Conservation (phyloP, 495 filamentous ascomycete species). For the Penicillium riverlandense region DNA sequence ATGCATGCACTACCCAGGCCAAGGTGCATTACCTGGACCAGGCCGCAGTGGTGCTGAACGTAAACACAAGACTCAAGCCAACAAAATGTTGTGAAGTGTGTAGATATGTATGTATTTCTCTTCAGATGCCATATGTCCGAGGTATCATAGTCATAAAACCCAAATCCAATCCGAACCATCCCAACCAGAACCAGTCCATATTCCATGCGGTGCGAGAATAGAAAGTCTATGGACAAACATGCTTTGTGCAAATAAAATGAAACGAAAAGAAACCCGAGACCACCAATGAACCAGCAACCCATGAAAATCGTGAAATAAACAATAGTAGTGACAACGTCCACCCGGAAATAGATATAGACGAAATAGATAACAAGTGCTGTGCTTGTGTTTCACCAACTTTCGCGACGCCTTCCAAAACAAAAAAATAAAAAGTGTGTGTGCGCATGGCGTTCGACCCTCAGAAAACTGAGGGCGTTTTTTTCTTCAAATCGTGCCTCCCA, state of each 20-base stretch:
- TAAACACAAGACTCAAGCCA: too few relatives aligned
- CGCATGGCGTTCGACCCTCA: conserved; percentile 2
- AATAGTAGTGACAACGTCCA: neutral
- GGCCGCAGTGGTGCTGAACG: too few relatives aligned
- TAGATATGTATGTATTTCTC: conserved; percentile 6
- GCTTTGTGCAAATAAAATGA: conserved; percentile 3
- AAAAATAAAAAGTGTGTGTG: conserved; percentile 1
- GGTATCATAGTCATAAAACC: conserved; percentile 23
- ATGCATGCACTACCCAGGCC: too few relatives aligned
- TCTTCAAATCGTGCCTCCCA: conserved; percentile 13
- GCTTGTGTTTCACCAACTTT: neutral
- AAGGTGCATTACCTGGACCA: too few relatives aligned
- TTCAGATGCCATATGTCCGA: neutral
- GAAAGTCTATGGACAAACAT: conserved; percentile 16
- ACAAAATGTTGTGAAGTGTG: neutral
- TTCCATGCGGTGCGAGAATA: neutral
- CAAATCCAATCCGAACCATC: conserved; percentile 12
- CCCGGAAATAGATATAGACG: conserved; percentile 6
- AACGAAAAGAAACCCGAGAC: conserved; percentile 7
- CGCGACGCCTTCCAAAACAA: conserved; percentile 7
- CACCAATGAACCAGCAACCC: conserved; percentile 8
- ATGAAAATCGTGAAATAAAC: conserved; percentile 9
- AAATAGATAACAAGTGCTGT: neutral
- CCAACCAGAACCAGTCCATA: conserved; percentile 1
- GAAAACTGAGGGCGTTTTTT: conserved; percentile 1